Conservation (phyloP, 2,329 filamentous ascomycete genomes). For the Coccinonectria pachysandricola region DNA sequence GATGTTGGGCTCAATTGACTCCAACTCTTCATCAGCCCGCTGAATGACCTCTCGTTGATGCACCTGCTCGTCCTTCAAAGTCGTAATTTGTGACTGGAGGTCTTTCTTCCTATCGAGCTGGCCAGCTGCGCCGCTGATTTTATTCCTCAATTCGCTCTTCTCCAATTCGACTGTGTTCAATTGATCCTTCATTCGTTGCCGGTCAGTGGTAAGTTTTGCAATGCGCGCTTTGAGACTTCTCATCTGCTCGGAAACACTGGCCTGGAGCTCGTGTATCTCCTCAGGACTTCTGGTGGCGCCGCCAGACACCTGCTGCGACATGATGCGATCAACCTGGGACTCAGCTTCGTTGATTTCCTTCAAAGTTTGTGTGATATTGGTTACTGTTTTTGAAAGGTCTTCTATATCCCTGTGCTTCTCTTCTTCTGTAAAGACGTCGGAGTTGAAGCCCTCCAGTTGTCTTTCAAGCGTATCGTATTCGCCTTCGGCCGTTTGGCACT, state of each 20-base stretch:
- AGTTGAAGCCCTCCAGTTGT: slow-evolving; percentile 58
- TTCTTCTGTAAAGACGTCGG: slow-evolving; percentile 51
- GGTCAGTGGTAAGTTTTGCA: slow-evolving; percentile 55
- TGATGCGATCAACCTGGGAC: slow-evolving; percentile 62
- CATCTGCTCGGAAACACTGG: slow-evolving; percentile 55
- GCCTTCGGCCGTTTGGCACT: slow-evolving; percentile 50
- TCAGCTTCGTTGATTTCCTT: slow-evolving; percentile 63
- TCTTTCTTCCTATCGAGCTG: slow-evolving; percentile 74
- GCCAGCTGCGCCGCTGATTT: slow-evolving; percentile 58
- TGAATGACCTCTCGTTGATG: slow-evolving; percentile 62
- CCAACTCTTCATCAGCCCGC: slow-evolving; percentile 61
- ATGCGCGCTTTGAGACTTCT: slow-evolving; percentile 54
- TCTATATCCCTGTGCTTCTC: slow-evolving; percentile 63
- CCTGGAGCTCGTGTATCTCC: slow-evolving; percentile 72
- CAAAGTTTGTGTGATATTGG: slow-evolving; percentile 61
- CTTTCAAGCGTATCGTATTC: slow-evolving; percentile 51
- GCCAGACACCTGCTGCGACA: slow-evolving; percentile 63
- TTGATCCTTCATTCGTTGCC: slow-evolving; percentile 58
- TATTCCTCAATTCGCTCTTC: slow-evolving; percentile 62
- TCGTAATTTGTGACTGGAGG: slow-evolving; percentile 60
- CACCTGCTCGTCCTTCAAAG: slow-evolving; percentile 56
- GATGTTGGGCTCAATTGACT: slow-evolving; percentile 64
- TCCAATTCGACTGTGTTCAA: slow-evolving; percentile 67
- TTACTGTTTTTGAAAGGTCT: slow-evolving; percentile 63
- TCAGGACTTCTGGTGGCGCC: slow-evolving; percentile 60